phyloP scores from a whole-genome alignment of 2,329 filamentous ascomycete species.

The Aspergillus tamarii region DNA sequence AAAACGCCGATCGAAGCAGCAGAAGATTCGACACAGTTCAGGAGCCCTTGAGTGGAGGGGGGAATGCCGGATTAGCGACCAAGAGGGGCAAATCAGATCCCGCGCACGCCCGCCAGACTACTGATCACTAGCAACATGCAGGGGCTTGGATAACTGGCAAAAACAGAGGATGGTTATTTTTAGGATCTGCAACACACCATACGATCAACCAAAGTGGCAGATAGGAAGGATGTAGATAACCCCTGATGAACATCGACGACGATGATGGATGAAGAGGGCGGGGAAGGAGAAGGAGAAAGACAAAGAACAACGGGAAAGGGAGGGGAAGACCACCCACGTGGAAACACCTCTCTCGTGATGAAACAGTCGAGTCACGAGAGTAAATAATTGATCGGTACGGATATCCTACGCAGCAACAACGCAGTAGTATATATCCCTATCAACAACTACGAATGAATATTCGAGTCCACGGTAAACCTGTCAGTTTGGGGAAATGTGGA shows the following conservation, averaged over 20 bases:
- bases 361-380: background rate
- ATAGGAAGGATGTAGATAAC: background rate
- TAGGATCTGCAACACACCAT: background rate
- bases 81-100: slow-evolving; percentile 4
- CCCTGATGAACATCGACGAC: background rate
- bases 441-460: background rate
- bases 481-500: background rate
- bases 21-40: background rate
- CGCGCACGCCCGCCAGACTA: background rate
- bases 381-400: background rate
- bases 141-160: background rate
- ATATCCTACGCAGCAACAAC: background rate
- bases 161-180: background rate
- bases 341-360: slow-evolving; percentile 14
- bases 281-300: background rate
- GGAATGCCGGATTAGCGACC: background rate
- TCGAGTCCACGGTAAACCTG: background rate
- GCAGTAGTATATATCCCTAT: background rate
- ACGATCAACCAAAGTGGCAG: background rate
- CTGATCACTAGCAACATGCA: background rate
- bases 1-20: background rate
- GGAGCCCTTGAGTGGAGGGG: background rate
- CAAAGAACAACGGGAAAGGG: background rate
- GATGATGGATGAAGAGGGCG: slow-evolving; percentile 4
- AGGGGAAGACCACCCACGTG: slow-evolving; percentile 15